These are phyloP conservation scores for Sanguinoderma infundibulare DNA, from an alignment of 1,284 basidiomycete genomes.

Conservation along the genomic window DNA sequence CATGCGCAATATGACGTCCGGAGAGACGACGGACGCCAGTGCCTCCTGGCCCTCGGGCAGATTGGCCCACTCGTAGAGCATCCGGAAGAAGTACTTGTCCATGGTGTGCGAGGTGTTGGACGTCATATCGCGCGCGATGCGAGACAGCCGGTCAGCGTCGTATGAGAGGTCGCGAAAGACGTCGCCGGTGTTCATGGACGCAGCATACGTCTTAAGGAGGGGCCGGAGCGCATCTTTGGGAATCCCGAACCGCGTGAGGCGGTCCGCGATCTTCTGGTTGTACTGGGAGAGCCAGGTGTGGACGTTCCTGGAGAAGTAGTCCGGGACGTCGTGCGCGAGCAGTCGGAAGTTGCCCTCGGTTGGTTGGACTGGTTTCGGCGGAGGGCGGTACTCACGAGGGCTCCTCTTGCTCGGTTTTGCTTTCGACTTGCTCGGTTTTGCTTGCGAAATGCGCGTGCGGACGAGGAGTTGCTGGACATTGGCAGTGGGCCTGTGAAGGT, in stretches of 20 bases:
- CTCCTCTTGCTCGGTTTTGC: not conserved
- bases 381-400: not conserved
- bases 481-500: slow-evolving; percentile 1
- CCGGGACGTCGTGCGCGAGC: slow-evolving; percentile 12
- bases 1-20: slow-evolving; percentile 41
- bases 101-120: slow-evolving; percentile 27
- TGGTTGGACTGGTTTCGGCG: not conserved
- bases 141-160: slow-evolving; percentile 36
- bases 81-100: slow-evolving; percentile 40
- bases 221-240: slow-evolving; percentile 36
- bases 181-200: slow-evolving; percentile 36
- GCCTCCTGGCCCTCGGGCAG: slow-evolving; percentile 35
- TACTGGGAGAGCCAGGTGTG: slow-evolving; percentile 32
- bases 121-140: slow-evolving; percentile 32
- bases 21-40: slow-evolving; percentile 32
- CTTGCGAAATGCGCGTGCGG: slow-evolving; percentile 2
- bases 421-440: not conserved
- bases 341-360: not conserved
- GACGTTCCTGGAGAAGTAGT: slow-evolving; percentile 25
- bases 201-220: slow-evolving; percentile 42
- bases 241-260: slow-evolving; percentile 51
- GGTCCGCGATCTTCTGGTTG: slow-evolving; percentile 12
- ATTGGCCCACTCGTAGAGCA: slow-evolving; percentile 57
- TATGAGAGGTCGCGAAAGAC: slow-evolving; percentile 44
- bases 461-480: not conserved